Evolutionary conservation across 192 early-diverging fungal genomes (phyloP), one percentile per base, ranked within the genome.

Genomic region (Rhizophagus clarus): DNA sequence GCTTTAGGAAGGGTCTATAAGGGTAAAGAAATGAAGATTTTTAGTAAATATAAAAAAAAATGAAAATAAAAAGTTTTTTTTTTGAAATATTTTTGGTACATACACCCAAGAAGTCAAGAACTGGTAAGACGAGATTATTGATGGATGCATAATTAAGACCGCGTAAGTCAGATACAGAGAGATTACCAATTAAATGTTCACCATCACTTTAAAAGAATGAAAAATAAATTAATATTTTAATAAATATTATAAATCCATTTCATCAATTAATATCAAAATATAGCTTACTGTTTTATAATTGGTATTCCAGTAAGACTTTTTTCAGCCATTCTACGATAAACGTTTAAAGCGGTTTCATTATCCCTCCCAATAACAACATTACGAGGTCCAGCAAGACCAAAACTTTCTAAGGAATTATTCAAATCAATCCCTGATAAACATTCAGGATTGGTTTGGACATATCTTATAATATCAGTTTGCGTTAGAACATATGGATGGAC

Each of bases 391-490:
- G 24, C 9, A 49, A 81, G 68, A 26, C 83, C 76, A 20, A 90
- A 45, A 3, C 72, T 56, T 45, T 81, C n/a, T 17, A 91, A 64
- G 1, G 88, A 77, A 3, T 51, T 64, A 32, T 88, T 47, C 2
- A 90, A 61, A 70, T 83, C 80, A 17, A 89, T 79, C 2, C 75
- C 67, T 26, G 83, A 22, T 11, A 91, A 66, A 51, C 28, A 75
- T 29, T 83, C 86, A 9, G 86, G 85, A 61, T 90, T 85, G 31
- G 72, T 70, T 26, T 77, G 22, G 40, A 88, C 85, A 80, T 89
- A 89, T 26, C 83, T 77, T 51, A 91, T 83, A 22, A 93, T 83
- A 63, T 93, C 92, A 9, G 88, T 86, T 78, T 93, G 92, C 5
- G 90, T 90, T 28, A 93, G 70, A 9, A 93, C 51, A 79, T 83